Conservation (phyloP, 2,329 filamentous ascomycete genomes). For the Ramularia collo-cygni region DNA sequence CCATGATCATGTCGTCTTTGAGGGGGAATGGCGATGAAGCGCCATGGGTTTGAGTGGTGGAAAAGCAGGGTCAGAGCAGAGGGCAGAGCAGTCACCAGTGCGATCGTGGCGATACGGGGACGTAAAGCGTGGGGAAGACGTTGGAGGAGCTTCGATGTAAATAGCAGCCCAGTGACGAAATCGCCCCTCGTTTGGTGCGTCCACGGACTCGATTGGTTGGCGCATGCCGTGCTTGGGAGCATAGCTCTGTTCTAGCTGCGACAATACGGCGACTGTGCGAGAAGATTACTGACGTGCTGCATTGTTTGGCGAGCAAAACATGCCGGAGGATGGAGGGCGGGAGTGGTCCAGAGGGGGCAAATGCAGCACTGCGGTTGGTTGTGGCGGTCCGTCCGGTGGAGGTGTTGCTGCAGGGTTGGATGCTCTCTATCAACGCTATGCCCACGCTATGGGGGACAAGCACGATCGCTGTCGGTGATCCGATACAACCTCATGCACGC, state of each 20-base stretch:
- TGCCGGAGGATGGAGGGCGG: no score
- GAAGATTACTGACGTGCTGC: conserved; percentile 4
- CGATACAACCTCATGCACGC: conserved; percentile 5
- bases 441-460: conserved; percentile 2
- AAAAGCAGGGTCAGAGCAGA: conserved; percentile 7
- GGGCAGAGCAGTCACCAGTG: no score
- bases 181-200: conserved; percentile 8
- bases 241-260: conserved; percentile 9
- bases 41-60: background rate
- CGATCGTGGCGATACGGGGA: no score
- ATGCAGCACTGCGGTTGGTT: no score
- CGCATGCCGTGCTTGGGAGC: conserved; percentile 15
- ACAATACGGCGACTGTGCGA: conserved; percentile 11
- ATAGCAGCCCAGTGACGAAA: background rate
- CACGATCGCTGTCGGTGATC: conserved; percentile 14
- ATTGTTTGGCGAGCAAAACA: conserved; percentile 1
- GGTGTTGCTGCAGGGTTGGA: background rate
- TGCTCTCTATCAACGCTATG: conserved; percentile 3
- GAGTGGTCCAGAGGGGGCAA: no score
- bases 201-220: conserved; percentile 12
- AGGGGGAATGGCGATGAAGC: conserved; percentile 6
- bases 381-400: no score
- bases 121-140: conserved; percentile 11
- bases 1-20: conserved; percentile 5
- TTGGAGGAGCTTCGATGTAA: conserved; percentile 3